Conservation (phyloP, 305 asterid genomes). For the Fraxinus paxiana region DNA sequence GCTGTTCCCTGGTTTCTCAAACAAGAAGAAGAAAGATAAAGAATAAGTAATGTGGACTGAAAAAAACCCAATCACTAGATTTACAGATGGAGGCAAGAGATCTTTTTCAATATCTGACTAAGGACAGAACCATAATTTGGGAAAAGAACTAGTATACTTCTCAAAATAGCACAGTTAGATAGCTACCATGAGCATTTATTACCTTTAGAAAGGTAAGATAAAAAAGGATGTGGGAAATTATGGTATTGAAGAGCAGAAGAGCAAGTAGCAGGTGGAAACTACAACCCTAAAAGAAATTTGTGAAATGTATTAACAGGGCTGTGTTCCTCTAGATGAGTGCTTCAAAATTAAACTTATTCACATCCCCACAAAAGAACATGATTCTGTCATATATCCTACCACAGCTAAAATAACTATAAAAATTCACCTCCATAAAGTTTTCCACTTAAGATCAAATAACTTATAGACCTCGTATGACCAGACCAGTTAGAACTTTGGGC, state of each 20-base stretch:
- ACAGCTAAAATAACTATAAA: not conserved
- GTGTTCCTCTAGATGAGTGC: constrained; percentile 4
- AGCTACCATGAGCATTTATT: not conserved
- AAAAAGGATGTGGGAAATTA: constrained; percentile 17
- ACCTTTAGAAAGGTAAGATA: constrained; percentile 20
- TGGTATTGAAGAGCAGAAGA: not conserved
- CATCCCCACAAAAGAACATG: not conserved
- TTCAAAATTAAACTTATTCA: not conserved
- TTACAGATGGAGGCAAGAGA: not conserved
- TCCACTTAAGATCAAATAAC: not conserved
- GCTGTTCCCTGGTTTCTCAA: constrained; percentile 1
- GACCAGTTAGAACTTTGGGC: constrained; percentile 8
- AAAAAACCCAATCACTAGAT: not conserved
- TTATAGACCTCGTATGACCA: constrained; percentile 29
- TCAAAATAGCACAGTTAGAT: constrained; percentile 1
- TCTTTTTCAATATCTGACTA: not conserved
- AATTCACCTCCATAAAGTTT: not conserved
- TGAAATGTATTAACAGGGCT: not conserved
- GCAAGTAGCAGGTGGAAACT: not conserved
- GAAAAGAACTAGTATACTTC: not conserved
- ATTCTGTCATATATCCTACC: not conserved
- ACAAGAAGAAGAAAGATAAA: constrained; percentile 6
- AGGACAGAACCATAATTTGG: not conserved
- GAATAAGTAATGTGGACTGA: not conserved
- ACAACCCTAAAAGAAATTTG: not conserved